These are phyloP conservation scores for Glycine soja DNA, from an alignment of 306 rosid species.

Conservation along the genomic window DNA sequence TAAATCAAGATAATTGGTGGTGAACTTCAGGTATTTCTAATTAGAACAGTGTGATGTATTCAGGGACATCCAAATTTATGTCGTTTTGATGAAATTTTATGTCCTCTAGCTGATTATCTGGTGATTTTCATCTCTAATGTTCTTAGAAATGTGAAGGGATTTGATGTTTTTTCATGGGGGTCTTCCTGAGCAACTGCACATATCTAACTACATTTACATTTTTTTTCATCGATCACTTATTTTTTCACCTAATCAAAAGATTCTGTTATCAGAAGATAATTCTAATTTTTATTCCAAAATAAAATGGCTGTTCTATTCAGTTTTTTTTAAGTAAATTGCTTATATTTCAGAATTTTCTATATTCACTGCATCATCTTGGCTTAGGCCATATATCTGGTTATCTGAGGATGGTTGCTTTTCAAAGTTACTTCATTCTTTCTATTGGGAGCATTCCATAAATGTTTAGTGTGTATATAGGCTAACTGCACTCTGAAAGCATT, in stretches of 20 bases:
- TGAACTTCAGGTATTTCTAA: background rate
- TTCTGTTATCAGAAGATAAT: background rate
- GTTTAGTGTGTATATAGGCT: slow-evolving; percentile 6
- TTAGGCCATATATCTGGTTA: background rate
- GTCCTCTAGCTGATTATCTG: background rate
- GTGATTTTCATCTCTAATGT: background rate
- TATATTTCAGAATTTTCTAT: slow-evolving; percentile 15
- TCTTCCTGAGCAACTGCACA: background rate
- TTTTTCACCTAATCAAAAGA: background rate
- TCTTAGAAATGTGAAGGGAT: background rate
- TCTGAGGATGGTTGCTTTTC: slow-evolving; percentile 11
- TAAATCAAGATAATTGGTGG: too few relatives aligned
- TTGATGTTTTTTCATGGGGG: background rate
- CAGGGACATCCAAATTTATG: background rate
- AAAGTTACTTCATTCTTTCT: slow-evolving; percentile 13
- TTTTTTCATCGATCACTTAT: background rate
- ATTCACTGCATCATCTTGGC: slow-evolving; percentile 1
- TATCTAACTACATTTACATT: background rate
- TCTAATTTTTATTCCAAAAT: too few relatives aligned
- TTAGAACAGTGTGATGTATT: background rate
- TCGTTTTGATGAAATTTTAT: background rate
- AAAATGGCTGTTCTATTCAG: background rate
- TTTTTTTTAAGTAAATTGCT: background rate
- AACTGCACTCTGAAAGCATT: slow-evolving; percentile 13
- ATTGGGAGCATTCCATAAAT: slow-evolving; percentile 1